These are phyloP conservation scores for Arthrobotrys sphaeroides DNA, from an alignment of 2,329 filamentous ascomycete species.

Conservation along the genomic window DNA sequence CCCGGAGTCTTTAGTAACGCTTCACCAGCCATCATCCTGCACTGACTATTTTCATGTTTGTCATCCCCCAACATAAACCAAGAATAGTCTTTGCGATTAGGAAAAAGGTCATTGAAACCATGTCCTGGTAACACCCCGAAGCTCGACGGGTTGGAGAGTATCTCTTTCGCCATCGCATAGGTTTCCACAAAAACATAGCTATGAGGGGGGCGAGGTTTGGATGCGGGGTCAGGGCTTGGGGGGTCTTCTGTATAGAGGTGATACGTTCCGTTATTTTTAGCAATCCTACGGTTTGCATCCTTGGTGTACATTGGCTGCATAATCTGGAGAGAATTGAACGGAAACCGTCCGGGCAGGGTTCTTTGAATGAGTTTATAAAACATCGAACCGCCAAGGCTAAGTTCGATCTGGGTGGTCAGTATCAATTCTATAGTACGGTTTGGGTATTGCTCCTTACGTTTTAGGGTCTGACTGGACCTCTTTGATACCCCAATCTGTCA, in stretches of 20 bases:
- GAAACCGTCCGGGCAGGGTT: constrained; percentile 57
- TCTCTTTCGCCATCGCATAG: background rate
- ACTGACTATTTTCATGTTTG: background rate
- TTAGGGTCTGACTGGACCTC: constrained; percentile 60
- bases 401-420: background rate
- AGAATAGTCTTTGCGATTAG: background rate
- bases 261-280: constrained; percentile 33
- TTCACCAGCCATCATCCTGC: background rate
- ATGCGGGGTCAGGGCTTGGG: no score
- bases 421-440: background rate
- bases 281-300: constrained; percentile 54
- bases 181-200: background rate
- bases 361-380: constrained; percentile 57
- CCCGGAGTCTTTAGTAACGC: background rate
- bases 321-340: constrained; percentile 57
- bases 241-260: background rate
- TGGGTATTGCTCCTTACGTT: background rate
- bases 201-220: background rate
- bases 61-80: background rate
- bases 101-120: background rate
- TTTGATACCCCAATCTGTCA: constrained; percentile 64
- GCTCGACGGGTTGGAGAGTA: background rate
- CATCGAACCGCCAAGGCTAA: constrained; percentile 51
- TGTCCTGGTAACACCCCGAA: background rate
- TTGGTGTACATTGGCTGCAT: constrained; percentile 59